Evolutionary conservation across 768 basidiomycete genomes (phyloP).

Genomic region (Mycena albidolilacea): DNA sequence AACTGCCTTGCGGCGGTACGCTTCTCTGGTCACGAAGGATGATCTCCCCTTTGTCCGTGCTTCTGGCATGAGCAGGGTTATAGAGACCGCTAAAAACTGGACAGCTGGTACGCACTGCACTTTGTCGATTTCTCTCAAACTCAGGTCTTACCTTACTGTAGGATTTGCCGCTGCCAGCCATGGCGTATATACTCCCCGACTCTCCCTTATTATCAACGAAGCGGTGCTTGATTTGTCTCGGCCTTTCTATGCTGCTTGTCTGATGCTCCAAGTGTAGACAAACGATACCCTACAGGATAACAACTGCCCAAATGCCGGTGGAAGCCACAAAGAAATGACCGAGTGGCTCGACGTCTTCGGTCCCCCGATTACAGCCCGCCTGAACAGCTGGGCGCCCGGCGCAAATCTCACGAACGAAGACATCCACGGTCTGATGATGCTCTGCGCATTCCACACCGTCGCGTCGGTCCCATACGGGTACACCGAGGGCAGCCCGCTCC

Average conservation of each 20-base stretch:
- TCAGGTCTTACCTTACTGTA: background rate
- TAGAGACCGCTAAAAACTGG: slow-evolving; percentile 83
- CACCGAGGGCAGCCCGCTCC: slow-evolving; percentile 46
- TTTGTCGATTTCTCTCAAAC: background rate
- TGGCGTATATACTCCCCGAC: slow-evolving; percentile 57
- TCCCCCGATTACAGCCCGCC: slow-evolving; percentile 66
- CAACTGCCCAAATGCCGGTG: slow-evolving; percentile 73
- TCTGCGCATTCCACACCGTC: slow-evolving; percentile 86
- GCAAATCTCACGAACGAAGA: slow-evolving; percentile 71
- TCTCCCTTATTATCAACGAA: slow-evolving; percentile 73
- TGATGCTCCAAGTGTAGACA: slow-evolving; percentile 47
- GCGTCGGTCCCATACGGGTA: slow-evolving; percentile 43
- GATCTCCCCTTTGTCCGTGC: slow-evolving; percentile 67
- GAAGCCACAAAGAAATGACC: slow-evolving; percentile 57
- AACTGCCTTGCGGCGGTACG: slow-evolving; percentile 69
- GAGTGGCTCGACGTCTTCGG: slow-evolving; percentile 72
- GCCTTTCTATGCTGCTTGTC: background rate
- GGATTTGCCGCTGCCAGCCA: slow-evolving; percentile 73
- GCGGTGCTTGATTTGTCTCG: slow-evolving; percentile 41
- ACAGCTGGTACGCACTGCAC: slow-evolving; percentile 61
- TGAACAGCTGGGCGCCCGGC: slow-evolving; percentile 75
- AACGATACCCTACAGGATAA: slow-evolving; percentile 79
- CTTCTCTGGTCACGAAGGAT: slow-evolving; percentile 56
- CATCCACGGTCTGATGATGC: slow-evolving; percentile 70
- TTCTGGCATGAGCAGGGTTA: slow-evolving; percentile 68